These are phyloP conservation scores for Serendipita vermifera DNA, from an alignment of 768 basidiomycete genomes.

Conservation along the genomic window DNA sequence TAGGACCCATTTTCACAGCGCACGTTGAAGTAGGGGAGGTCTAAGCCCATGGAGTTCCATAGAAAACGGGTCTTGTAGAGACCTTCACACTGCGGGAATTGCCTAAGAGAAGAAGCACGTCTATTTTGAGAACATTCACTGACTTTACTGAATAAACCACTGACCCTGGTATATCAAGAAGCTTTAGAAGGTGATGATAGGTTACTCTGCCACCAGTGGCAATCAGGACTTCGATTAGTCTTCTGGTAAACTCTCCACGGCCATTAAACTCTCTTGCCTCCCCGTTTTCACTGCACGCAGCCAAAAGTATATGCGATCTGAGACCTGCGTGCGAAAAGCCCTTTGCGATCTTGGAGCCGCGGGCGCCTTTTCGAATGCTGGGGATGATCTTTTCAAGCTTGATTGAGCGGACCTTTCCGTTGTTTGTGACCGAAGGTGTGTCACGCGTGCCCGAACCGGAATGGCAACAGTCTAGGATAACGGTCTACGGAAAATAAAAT, in stretches of 20 bases:
- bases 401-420: slow-evolving; percentile 46
- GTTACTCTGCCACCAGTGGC: slow-evolving; percentile 32
- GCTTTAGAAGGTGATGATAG: slow-evolving; percentile 40
- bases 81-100: too few species aligned
- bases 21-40: too few species aligned
- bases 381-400: slow-evolving; percentile 41
- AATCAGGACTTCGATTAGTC: too few species aligned
- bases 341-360: slow-evolving; percentile 27
- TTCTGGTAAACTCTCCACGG: slow-evolving; percentile 49
- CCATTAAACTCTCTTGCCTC: slow-evolving; percentile 48
- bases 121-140: background rate
- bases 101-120: too few species aligned
- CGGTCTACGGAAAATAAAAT: slow-evolving; percentile 30
- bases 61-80: too few species aligned
- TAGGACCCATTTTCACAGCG: too few species aligned
- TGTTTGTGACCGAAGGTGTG: slow-evolving; percentile 37
- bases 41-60: too few species aligned
- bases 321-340: slow-evolving; percentile 32
- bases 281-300: slow-evolving; percentile 43
- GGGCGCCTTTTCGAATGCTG: slow-evolving; percentile 36
- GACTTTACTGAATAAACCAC: background rate
- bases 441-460: slow-evolving; percentile 32
- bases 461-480: slow-evolving; percentile 56
- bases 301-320: slow-evolving; percentile 41
- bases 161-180: slow-evolving; percentile 26